Conservation (phyloP, 148 eudicot genomes). For the Rhododendron henanense region DNA sequence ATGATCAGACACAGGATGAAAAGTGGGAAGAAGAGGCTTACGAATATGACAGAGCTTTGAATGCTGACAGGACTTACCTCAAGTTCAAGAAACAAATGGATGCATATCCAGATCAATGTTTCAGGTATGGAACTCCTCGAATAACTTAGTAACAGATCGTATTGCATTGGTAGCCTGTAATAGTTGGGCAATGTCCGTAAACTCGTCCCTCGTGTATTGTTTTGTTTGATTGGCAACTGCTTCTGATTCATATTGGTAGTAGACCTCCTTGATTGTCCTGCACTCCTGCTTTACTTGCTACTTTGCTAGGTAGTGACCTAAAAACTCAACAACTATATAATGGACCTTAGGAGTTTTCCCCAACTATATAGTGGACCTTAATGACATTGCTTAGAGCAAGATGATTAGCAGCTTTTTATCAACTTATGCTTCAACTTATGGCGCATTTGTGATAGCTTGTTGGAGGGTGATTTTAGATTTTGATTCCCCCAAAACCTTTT, state of each 20-base stretch:
- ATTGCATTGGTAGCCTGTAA: neutral
- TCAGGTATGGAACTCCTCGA: conserved; percentile 45
- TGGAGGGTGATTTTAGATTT: neutral
- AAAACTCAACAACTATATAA: neutral
- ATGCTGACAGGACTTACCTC: conserved; percentile 84
- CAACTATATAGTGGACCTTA: neutral
- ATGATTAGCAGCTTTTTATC: neutral
- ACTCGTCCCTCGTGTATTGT: neutral
- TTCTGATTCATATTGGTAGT: neutral
- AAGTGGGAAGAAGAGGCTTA: conserved; percentile 76
- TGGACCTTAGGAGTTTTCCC: neutral
- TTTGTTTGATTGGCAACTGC: neutral
- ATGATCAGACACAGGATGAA: conserved; percentile 46
- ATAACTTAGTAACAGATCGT: neutral
- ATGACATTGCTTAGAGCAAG: neutral
- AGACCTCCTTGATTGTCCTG: neutral
- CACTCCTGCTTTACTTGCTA: neutral
- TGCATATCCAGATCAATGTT: conserved; percentile 75
- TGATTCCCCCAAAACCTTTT: neutral
- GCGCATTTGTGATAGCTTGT: neutral
- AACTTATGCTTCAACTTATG: neutral
- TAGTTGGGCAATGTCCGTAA: neutral
- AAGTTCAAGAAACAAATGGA: conserved; percentile 91
- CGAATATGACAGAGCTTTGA: conserved; percentile 75
- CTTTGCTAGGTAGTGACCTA: neutral